Percentiles rank a stretch among this genome's conserved stretches.
phyloP scores from a whole-genome alignment of 1,284 basidiomycete genomes.

The Laetiporus sulphureus region DNA sequence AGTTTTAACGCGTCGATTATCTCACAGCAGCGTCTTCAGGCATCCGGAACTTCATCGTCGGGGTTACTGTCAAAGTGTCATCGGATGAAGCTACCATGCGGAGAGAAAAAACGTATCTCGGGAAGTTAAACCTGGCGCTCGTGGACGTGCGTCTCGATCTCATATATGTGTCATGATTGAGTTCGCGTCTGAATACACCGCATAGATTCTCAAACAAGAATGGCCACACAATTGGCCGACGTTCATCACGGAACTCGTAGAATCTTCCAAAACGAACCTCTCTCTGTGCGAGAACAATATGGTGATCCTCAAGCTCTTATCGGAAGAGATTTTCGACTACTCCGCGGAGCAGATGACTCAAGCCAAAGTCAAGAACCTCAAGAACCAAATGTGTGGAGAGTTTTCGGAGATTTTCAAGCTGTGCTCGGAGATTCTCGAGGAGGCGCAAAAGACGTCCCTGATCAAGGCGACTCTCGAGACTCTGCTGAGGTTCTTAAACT shows the following conservation, averaged over 20 bases:
- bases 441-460: slow-evolving; percentile 94
- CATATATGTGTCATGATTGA: slow-evolving; percentile 9
- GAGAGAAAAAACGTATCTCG: slow-evolving; percentile 93
- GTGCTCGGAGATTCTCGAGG: slow-evolving; percentile 93
- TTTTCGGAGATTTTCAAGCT: slow-evolving; percentile 96
- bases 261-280: slow-evolving; percentile 94
- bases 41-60: slow-evolving; percentile 96
- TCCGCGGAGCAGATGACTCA: slow-evolving; percentile 99
- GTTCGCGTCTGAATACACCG: slow-evolving; percentile 1
- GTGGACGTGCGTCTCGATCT: slow-evolving; percentile 64
- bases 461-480: slow-evolving; percentile 97
- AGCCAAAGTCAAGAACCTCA: slow-evolving; percentile 94
- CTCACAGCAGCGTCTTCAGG: slow-evolving; percentile 38
- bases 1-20: slow-evolving; percentile 1
- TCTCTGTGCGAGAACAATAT: slow-evolving; percentile 99
- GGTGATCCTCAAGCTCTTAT: slow-evolving; percentile 96
- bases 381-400: slow-evolving; percentile 97
- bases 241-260: slow-evolving; percentile 97
- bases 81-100: slow-evolving; percentile 84
- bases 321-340: slow-evolving; percentile 99
- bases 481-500: slow-evolving; percentile 93
- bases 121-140: slow-evolving; percentile 95
- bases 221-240: slow-evolving; percentile 99
- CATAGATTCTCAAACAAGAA: slow-evolving; percentile 96
- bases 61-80: slow-evolving; percentile 87